These are phyloP conservation scores for Gentiana macrophylla DNA, from an alignment of 257 asterid genomes.

Conservation along the genomic window DNA sequence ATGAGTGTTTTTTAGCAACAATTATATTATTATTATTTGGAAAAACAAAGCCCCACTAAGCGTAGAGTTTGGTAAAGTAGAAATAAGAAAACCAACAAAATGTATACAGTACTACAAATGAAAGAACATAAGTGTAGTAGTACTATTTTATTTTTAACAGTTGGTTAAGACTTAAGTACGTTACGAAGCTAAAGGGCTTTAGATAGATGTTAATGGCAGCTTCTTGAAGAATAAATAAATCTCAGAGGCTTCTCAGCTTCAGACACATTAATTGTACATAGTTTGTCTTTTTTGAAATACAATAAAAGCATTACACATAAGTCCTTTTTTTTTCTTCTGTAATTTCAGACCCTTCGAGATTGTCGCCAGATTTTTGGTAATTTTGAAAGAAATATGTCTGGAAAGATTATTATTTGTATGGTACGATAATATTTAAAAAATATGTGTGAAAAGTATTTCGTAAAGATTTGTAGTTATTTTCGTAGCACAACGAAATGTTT, in stretches of 20 bases:
- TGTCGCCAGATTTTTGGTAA: background rate
- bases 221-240: background rate
- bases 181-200: background rate
- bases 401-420: no score
- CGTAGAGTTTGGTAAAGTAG: background rate
- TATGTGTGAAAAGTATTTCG: no score
- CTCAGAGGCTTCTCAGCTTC: background rate
- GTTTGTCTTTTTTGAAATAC: conserved; percentile 1
- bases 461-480: no score
- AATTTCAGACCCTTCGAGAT: conserved; percentile 1
- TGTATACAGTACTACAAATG: no score
- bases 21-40: background rate
- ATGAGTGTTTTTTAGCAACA: background rate
- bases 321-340: background rate
- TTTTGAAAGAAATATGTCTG: no score
- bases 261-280: background rate
- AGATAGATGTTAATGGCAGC: background rate
- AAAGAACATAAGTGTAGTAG: background rate
- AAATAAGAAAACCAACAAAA: background rate
- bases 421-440: no score
- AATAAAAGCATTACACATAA: background rate
- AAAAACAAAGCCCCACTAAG: background rate
- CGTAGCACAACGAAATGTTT: no score
- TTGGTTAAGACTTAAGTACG: background rate
- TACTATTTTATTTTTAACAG: no score